Evolutionary conservation across 2,329 filamentous ascomycete species (phyloP).

Genomic region (Bipolaris victoriae): DNA sequence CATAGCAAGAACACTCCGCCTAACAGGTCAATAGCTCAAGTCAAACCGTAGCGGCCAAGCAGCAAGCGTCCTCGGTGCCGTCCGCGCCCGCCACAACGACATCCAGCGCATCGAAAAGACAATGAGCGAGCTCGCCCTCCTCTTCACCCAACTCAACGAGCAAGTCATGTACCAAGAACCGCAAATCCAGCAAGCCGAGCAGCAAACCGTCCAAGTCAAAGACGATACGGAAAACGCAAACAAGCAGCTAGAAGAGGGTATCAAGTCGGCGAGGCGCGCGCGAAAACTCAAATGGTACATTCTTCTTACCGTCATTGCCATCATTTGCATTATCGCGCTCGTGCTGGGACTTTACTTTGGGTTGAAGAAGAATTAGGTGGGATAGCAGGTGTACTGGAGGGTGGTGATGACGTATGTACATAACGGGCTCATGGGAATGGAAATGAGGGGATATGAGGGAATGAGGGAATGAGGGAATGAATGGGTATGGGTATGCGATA

Average conservation of each 20-base stretch:
- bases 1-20: not conserved
- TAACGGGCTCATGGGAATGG: conserved; percentile 1
- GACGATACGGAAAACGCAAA: conserved; percentile 73
- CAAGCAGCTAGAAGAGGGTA: conserved; percentile 71
- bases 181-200: conserved; percentile 66
- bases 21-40: conserved; percentile 63
- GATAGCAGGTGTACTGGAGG: not conserved
- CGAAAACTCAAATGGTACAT: conserved; percentile 86
- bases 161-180: conserved; percentile 75
- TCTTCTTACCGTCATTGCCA: conserved; percentile 61
- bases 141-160: conserved; percentile 78
- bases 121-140: conserved; percentile 69
- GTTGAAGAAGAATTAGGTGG: conserved; percentile 26
- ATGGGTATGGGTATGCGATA: not conserved
- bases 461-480: not conserved
- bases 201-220: conserved; percentile 69
- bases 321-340: conserved; percentile 58
- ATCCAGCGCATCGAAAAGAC: conserved; percentile 81
- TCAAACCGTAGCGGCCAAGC: conserved; percentile 77
- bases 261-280: conserved; percentile 68
- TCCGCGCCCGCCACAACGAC: conserved; percentile 82
- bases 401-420: not conserved
- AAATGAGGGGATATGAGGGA: not conserved
- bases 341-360: conserved; percentile 58
- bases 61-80: conserved; percentile 74